Conservation (phyloP, 495 filamentous ascomycete genomes). For the Annulohypoxylon stygium region DNA sequence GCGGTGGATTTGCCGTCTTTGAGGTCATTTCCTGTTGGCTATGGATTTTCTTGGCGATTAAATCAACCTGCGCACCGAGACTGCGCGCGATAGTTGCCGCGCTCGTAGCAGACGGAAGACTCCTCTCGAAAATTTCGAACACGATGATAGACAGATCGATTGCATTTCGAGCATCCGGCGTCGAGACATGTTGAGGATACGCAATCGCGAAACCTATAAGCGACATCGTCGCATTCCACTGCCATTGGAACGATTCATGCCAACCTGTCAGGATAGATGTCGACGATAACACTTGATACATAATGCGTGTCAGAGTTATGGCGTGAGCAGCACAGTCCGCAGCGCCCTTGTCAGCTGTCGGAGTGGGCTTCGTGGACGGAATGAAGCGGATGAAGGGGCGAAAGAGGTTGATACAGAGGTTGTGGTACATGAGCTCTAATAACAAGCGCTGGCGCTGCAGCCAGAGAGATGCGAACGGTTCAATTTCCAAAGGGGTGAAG, state of each 20-base stretch:
- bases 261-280: slow-evolving; percentile 63
- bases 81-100: slow-evolving; percentile 58
- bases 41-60: slow-evolving; percentile 13
- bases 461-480: slow-evolving; percentile 57
- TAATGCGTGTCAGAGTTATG: slow-evolving; percentile 62
- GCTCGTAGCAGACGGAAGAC: slow-evolving; percentile 58
- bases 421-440: slow-evolving; percentile 67
- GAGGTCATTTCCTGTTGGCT: slow-evolving; percentile 9
- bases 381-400: slow-evolving; percentile 63
- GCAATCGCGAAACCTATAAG: slow-evolving; percentile 64
- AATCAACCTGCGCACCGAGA: slow-evolving; percentile 37
- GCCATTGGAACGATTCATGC: slow-evolving; percentile 65
- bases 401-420: slow-evolving; percentile 59
- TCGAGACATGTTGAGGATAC: slow-evolving; percentile 51
- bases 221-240: slow-evolving; percentile 66
- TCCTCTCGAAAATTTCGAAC: slow-evolving; percentile 62
- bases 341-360: slow-evolving; percentile 50
- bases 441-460: slow-evolving; percentile 63
- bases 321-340: slow-evolving; percentile 62
- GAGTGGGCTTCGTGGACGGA: slow-evolving; percentile 16
- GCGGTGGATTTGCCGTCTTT: slow-evolving; percentile 1
- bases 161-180: slow-evolving; percentile 52
- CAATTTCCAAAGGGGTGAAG: slow-evolving; percentile 52
- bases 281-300: slow-evolving; percentile 62
- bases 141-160: slow-evolving; percentile 57